These are phyloP conservation scores for Metschnikowia matae DNA, from an alignment of 805 yeast genomes.

Conservation along the genomic window DNA sequence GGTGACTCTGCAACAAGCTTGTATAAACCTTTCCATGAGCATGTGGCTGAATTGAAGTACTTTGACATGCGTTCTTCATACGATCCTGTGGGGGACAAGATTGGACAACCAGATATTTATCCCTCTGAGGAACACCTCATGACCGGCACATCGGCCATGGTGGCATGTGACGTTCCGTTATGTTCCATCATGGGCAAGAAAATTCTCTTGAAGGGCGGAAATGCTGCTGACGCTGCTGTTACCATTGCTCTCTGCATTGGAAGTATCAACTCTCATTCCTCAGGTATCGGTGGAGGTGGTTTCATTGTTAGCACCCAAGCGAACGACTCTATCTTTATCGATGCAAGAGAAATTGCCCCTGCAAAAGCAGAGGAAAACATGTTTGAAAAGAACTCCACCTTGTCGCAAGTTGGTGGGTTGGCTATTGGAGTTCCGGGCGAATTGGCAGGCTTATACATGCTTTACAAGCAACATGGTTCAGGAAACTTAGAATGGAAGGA, in stretches of 20 bases:
- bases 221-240: slow-evolving; percentile 92
- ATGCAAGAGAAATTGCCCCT: slow-evolving; percentile 91
- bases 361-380: slow-evolving; percentile 54
- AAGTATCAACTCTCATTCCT: slow-evolving; percentile 70
- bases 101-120: slow-evolving; percentile 37
- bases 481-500: slow-evolving; percentile 71
- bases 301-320: slow-evolving; percentile 45
- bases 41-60: background rate
- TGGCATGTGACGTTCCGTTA: slow-evolving; percentile 58
- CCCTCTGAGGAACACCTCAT: slow-evolving; percentile 40
- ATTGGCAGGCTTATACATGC: slow-evolving; percentile 68
- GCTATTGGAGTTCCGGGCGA: slow-evolving; percentile 93
- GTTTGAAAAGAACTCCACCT: slow-evolving; percentile 47
- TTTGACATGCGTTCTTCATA: background rate
- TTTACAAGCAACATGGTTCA: slow-evolving; percentile 60
- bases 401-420: slow-evolving; percentile 76
- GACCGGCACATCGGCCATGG: slow-evolving; percentile 51
- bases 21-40: slow-evolving; percentile 1
- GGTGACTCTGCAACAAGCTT: background rate
- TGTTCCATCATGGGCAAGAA: slow-evolving; percentile 63
- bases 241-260: slow-evolving; percentile 89
- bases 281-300: slow-evolving; percentile 94
- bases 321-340: slow-evolving; percentile 56
- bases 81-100: slow-evolving; percentile 18
- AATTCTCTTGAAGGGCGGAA: slow-evolving; percentile 56